Conservation (phyloP, 371 early-diverging fungal genomes). For the Lichtheimia ramosa region DNA sequence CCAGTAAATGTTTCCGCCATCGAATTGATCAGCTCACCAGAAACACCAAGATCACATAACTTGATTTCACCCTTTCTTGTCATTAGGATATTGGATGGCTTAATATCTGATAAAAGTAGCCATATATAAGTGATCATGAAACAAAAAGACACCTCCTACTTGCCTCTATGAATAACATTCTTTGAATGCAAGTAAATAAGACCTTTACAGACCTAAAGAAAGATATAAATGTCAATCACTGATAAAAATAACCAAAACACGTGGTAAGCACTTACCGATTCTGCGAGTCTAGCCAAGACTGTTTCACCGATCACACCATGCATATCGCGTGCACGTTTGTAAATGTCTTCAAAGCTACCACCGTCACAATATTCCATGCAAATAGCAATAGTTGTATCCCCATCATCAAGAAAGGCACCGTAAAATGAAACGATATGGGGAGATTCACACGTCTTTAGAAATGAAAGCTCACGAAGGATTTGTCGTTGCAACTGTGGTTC, state of each 20-base stretch:
- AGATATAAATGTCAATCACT: neutral
- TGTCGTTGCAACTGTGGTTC: constrained; percentile 74
- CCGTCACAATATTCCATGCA: constrained; percentile 94
- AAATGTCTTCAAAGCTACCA: constrained; percentile 81
- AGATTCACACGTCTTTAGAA: constrained; percentile 84
- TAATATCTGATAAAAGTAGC: constrained; percentile 61
- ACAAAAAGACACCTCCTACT: neutral
- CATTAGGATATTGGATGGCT: constrained; percentile 89
- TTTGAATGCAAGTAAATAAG: constrained; percentile 76
- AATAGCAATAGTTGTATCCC: constrained; percentile 81
- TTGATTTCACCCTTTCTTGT: constrained; percentile 88
- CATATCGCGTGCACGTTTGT: constrained; percentile 65
- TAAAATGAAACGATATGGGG: constrained; percentile 91
- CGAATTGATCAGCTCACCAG: constrained; percentile 86
- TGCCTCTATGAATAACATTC: constrained; percentile 85
- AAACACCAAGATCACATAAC: constrained; percentile 95
- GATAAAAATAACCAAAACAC: neutral
- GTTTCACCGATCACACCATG: constrained; percentile 72
- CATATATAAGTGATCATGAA: neutral
- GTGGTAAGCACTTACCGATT: constrained; percentile 50
- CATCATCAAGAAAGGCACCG: constrained; percentile 90
- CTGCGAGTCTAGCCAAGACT: constrained; percentile 78
- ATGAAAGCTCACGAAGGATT: constrained; percentile 87
- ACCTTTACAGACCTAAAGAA: constrained; percentile 65
- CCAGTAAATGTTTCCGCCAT: constrained; percentile 95